Percentiles rank a stretch among this genome's conserved stretches.
Evolutionary conservation across 2,329 filamentous ascomycete genomes (phyloP).

Genomic region (Exophiala sideris): DNA sequence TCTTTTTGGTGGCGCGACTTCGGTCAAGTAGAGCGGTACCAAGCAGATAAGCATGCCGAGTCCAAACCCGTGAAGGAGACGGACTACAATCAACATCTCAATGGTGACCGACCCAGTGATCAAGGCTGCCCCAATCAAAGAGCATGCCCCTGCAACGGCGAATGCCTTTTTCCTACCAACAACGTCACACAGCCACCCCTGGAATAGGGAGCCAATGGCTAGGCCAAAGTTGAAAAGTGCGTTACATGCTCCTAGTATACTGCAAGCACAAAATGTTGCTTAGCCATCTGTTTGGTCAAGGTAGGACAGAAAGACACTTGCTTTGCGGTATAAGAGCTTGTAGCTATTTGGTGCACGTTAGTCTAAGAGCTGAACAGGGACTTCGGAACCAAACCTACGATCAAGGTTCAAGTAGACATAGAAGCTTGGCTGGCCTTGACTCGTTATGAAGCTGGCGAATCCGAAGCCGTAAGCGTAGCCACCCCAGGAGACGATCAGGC

Average conservation of each 20-base stretch:
- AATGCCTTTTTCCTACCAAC: conserved; percentile 11
- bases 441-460: conserved; percentile 50
- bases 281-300: background rate
- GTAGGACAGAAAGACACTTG: conserved; percentile 1
- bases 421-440: conserved; percentile 53
- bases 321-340: conserved; percentile 15
- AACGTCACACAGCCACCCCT: conserved; percentile 33
- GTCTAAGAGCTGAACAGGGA: background rate
- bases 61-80: conserved; percentile 14
- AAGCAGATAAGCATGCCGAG: conserved; percentile 16
- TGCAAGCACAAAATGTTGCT: conserved; percentile 30
- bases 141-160: conserved; percentile 1
- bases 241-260: conserved; percentile 44
- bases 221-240: conserved; percentile 44
- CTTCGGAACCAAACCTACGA: background rate
- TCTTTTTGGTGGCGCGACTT: conserved; percentile 3
- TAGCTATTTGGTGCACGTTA: conserved; percentile 4
- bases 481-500: conserved; percentile 13
- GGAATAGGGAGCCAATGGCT: conserved; percentile 36
- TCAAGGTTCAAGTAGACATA: conserved; percentile 48
- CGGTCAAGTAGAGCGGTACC: conserved; percentile 16
- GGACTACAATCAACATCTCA: conserved; percentile 12
- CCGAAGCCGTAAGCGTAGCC: conserved; percentile 47
- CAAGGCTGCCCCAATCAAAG: conserved; percentile 11
- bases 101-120: conserved; percentile 11